Percentiles rank a stretch among this genome's conserved stretches.
Conservation (phyloP, 257 asterid species). For the Plectranthus barbatus region DNA sequence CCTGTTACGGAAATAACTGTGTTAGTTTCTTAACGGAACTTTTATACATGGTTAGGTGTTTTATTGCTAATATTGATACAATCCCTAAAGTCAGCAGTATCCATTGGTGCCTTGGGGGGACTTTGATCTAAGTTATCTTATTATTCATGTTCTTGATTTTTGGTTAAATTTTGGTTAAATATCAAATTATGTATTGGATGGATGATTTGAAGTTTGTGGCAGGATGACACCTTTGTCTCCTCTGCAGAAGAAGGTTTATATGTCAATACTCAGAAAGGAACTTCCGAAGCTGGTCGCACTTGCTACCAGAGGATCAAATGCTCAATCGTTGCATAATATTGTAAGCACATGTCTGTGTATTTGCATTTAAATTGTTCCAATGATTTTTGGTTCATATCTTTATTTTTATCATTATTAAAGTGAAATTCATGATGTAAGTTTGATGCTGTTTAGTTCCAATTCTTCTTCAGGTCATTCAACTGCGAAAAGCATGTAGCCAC, state of each 20-base stretch:
- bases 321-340: slow-evolving; percentile 71
- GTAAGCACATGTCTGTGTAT: slow-evolving; percentile 32
- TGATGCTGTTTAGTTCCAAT: slow-evolving; percentile 13
- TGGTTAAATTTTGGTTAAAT: background rate
- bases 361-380: background rate
- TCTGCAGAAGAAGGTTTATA: slow-evolving; percentile 74
- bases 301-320: slow-evolving; percentile 66
- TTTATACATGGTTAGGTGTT: background rate
- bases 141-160: background rate
- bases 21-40: slow-evolving; percentile 44
- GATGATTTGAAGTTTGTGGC: slow-evolving; percentile 23
- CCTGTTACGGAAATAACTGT: slow-evolving; percentile 83
- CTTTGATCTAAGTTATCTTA: slow-evolving; percentile 3
- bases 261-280: slow-evolving; percentile 83
- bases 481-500: slow-evolving; percentile 94
- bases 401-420: background rate
- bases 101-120: background rate
- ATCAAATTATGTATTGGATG: background rate
- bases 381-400: slow-evolving; percentile 1
- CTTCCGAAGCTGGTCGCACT: slow-evolving; percentile 78
- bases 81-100: slow-evolving; percentile 1
- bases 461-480: slow-evolving; percentile 77
- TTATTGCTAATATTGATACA: slow-evolving; percentile 1
- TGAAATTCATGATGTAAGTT: slow-evolving; percentile 5
- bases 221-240: slow-evolving; percentile 81